Base-by-base conservation (phyloP, 75 land plant genomes). In the Picea glauca region DNA sequence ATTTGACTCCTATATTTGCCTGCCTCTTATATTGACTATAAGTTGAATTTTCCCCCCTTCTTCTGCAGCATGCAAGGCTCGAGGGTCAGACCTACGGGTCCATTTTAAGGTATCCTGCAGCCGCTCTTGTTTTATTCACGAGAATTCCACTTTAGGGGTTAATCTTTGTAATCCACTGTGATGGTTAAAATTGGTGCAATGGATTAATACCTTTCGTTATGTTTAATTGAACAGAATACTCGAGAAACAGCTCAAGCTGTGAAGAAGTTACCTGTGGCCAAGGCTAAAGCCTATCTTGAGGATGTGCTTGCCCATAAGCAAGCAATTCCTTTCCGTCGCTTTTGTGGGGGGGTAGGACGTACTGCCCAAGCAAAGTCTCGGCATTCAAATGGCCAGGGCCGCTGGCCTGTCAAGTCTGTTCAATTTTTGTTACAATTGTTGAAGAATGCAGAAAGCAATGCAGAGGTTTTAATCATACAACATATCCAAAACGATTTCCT, bases 351-450 rank as follows among this genome's bases (percentile, higher is more conserved):
- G 72, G 97, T 96, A 66, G 99, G 99, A 0, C 88, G 99, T 5
- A 96, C 99, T 64, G 99, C 94, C 59, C 99, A 96, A 77, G 99
- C 98, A 9, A 96, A 96, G 83, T 82, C 85, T 58, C 89, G 99
- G 15, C 94, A 93, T 61, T 83, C 96, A 14, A 93, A 94, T 82
- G 95, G 97, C 12, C 97, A 94, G 76, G 95, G 95, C 26, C 87
- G 97, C 7, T 94, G 96, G 96, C 96, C 96, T 59, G 94, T 76
- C 12, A 94, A 94, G 67, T 94, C 96, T 63, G 91, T 89, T n/a
- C 85, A 85, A 5, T 92, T 92, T 78, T 83, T 94, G 64, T 74
- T 94, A 32, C 93, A 87, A 58, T 66, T 94, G 68, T 81, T 94
- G 64, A 94, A 94, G 84, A 94, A 90, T 82, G 96, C 96, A 74